A percentile compares a stretch with the other conserved stretches of the same genome.
These are phyloP conservation scores for Trypanosoma rangeli DNA, from an alignment of 208 protist species.

Conservation along the genomic window DNA sequence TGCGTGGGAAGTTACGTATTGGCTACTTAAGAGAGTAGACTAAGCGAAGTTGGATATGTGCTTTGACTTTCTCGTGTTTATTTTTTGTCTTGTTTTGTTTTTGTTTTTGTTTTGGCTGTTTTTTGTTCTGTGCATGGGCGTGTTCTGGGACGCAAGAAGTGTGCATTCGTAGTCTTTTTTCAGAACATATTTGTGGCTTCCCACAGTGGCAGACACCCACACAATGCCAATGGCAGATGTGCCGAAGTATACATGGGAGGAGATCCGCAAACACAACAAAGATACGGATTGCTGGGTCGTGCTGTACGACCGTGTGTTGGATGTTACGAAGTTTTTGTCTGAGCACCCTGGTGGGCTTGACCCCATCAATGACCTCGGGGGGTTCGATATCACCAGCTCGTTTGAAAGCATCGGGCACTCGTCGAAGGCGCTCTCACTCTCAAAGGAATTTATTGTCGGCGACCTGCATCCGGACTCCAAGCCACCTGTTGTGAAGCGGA, in stretches of 20 bases:
- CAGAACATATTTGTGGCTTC: too few relatives aligned
- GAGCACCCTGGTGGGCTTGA: conserved; percentile 92
- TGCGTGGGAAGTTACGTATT: too few relatives aligned
- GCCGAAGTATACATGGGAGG: conserved; percentile 77
- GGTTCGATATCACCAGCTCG: conserved; percentile 77
- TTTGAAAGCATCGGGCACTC: conserved; percentile 86
- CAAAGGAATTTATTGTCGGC: conserved; percentile 76
- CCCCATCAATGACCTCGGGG: conserved; percentile 77
- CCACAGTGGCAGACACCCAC: too few relatives aligned
- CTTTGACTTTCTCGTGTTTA: too few relatives aligned
- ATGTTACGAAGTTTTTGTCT: conserved; percentile 88
- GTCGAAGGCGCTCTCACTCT: conserved; percentile 56
- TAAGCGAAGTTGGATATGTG: too few relatives aligned
- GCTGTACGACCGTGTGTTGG: conserved; percentile 90
- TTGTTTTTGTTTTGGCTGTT: conserved; percentile 7
- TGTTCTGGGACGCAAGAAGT: too few relatives aligned
- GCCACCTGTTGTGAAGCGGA: conserved; percentile 46
- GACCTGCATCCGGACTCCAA: conserved; percentile 40
- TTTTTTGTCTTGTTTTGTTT: conserved; percentile 28
- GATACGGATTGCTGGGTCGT: conserved; percentile 92
- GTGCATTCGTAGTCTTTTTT: too few relatives aligned
- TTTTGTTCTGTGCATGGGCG: background rate
- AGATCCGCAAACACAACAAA: conserved; percentile 88
- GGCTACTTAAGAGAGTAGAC: too few relatives aligned
- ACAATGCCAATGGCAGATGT: conserved; percentile 48